Evolutionary conservation across 306 rosid genomes (phyloP).

Genomic region (Cucumis hystrix): DNA sequence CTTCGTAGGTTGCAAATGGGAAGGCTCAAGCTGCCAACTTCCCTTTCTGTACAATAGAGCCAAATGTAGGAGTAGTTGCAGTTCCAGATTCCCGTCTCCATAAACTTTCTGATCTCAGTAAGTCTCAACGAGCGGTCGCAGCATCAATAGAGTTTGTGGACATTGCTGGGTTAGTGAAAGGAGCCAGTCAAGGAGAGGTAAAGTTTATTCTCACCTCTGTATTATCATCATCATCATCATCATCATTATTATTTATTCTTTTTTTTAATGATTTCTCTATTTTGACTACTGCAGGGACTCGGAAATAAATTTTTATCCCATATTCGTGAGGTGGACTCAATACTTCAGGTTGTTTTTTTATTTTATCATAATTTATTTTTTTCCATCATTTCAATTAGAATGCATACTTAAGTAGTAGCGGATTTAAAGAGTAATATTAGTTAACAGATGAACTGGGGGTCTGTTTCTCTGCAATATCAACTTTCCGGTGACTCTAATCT

Average conservation of each 20-base stretch:
- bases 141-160: slow-evolving; percentile 95
- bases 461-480: neutral
- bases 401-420: neutral
- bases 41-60: slow-evolving; percentile 97
- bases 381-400: neutral
- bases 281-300: slow-evolving; percentile 56
- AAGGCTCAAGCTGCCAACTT: slow-evolving; percentile 98
- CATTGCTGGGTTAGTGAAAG: slow-evolving; percentile 94
- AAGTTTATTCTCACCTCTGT: neutral
- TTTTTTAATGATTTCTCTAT: neutral
- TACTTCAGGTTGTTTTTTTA: slow-evolving; percentile 65
- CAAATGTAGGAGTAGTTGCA: slow-evolving; percentile 94
- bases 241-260: neutral
- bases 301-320: slow-evolving; percentile 91
- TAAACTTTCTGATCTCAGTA: slow-evolving; percentile 84
- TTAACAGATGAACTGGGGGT: neutral
- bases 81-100: slow-evolving; percentile 89
- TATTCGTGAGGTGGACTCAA: slow-evolving; percentile 91
- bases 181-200: slow-evolving; percentile 98
- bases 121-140: slow-evolving; percentile 72
- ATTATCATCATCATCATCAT: neutral
- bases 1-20: slow-evolving; percentile 84
- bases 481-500: neutral
- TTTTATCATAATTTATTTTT: neutral
- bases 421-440: neutral